Evolutionary conservation across 2,329 filamentous ascomycete species (phyloP).

Genomic region (Epicoccum nigrum): DNA sequence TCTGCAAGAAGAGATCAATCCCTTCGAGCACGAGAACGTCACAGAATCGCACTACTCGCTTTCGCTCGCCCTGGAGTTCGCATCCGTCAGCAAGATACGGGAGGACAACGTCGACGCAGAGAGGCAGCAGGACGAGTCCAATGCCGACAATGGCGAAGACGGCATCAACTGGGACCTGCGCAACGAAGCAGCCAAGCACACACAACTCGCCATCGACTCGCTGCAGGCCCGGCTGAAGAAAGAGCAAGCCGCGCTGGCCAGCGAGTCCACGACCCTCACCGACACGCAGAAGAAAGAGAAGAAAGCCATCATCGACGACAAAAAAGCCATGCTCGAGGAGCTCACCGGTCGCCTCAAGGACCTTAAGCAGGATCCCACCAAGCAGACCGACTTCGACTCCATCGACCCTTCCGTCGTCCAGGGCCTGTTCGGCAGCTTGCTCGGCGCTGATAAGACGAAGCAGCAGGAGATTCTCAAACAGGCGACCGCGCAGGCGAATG

Average conservation of each 20-base stretch:
- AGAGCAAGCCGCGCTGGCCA: constrained; percentile 69
- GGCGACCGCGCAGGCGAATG: constrained; percentile 74
- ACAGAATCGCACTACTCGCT: constrained; percentile 97
- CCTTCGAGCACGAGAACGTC: constrained; percentile 80
- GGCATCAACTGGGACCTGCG: constrained; percentile 71
- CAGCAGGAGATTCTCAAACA: constrained; percentile 71
- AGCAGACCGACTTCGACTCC: constrained; percentile 45
- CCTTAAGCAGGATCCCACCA: constrained; percentile 65
- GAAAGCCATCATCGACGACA: constrained; percentile 65
- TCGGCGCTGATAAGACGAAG: constrained; percentile 67
- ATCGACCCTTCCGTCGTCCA: constrained; percentile 56
- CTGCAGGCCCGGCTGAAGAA: constrained; percentile 73
- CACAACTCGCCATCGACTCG: constrained; percentile 75
- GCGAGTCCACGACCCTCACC: constrained; percentile 43
- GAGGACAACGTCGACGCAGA: constrained; percentile 55
- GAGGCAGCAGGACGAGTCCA: constrained; percentile 39
- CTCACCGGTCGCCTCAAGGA: constrained; percentile 71
- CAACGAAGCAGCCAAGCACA: constrained; percentile 72
- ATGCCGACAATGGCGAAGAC: constrained; percentile 48
- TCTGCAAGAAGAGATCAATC: constrained; percentile 79
- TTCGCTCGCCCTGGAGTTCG: constrained; percentile 92
- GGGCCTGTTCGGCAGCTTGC: constrained; percentile 67
- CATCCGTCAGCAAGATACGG: constrained; percentile 71
- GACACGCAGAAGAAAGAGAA: constrained; percentile 71
- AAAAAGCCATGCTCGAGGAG: constrained; percentile 78